phyloP scores from a whole-genome alignment of 106 monocot species.

The Iris macrosiphon region DNA sequence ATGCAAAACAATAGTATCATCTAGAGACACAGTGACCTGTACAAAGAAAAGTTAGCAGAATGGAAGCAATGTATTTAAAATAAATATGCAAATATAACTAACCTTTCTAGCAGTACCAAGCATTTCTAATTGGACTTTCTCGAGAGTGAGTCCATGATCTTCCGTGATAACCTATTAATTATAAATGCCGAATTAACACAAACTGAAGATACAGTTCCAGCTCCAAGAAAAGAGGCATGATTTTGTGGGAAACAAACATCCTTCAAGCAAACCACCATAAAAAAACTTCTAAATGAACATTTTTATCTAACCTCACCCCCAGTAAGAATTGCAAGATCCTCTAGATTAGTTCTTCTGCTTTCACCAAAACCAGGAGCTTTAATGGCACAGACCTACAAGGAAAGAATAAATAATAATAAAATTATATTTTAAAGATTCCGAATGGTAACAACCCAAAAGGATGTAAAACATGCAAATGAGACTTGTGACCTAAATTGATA shows the following conservation, averaged over 20 bases:
- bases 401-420: neutral
- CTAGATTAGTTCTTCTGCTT: conserved; percentile 80
- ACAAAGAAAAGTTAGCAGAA: neutral
- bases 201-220: no score
- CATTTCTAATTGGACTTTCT: conserved; percentile 71
- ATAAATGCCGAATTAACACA: neutral
- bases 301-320: conserved; percentile 74
- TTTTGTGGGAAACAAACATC: conserved; percentile 2
- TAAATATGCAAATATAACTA: conserved; percentile 6
- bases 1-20: conserved; percentile 85
- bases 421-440: no score
- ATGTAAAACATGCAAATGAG: no score
- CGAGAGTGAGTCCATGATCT: conserved; percentile 64
- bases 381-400: conserved; percentile 73
- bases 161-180: conserved; percentile 70
- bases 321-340: conserved; percentile 87
- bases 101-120: conserved; percentile 94
- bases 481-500: no score
- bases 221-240: neutral
- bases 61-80: neutral
- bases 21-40: conserved; percentile 76
- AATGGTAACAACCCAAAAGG: no score
- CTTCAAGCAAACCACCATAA: no score
- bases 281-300: no score
- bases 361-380: conserved; percentile 99